A percentile compares a stretch with the other conserved stretches of the same genome.
Conservation (phyloP, 257 asterid genomes). For the Nicotiana tabacum region DNA sequence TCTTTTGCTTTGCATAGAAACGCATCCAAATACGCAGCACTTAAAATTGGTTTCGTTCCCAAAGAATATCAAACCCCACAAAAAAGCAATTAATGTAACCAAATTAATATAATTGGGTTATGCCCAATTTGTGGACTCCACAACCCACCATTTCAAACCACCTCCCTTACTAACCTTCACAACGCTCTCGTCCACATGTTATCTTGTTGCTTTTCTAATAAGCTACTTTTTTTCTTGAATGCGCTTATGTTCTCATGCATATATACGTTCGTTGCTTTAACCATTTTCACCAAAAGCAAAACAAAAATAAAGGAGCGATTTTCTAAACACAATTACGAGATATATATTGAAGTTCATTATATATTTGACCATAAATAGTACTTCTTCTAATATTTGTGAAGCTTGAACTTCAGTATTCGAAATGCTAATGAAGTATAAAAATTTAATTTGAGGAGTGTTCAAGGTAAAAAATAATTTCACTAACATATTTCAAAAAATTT, state of each 20-base stretch:
- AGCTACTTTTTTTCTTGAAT: not conserved
- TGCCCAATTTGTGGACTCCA: slow-evolving; percentile 20
- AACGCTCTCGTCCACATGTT: not conserved
- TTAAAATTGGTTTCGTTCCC: not conserved
- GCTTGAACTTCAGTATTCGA: not conserved
- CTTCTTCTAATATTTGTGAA: too few species aligned
- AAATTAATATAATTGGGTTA: slow-evolving; percentile 5
- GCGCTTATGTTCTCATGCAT: too few species aligned
- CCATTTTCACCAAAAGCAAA: too few species aligned
- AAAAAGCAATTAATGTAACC: slow-evolving; percentile 2
- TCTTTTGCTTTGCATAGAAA: slow-evolving; percentile 44
- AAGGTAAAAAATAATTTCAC: too few species aligned
- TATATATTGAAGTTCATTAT: not conserved
- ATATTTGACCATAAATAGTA: too few species aligned
- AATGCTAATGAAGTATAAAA: not conserved
- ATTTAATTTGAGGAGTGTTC: too few species aligned
- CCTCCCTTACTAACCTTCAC: not conserved
- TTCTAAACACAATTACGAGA: not conserved
- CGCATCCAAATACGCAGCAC: slow-evolving; percentile 49
- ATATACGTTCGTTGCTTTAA: too few species aligned
- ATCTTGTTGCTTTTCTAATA: not conserved
- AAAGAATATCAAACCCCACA: slow-evolving; percentile 6
- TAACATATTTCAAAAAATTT: too few species aligned
- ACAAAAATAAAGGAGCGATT: not conserved
- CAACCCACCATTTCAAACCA: not conserved